Evolutionary conservation across 192 early-diverging fungal genomes (phyloP).

Genomic region (Glomus cerebriforme): DNA sequence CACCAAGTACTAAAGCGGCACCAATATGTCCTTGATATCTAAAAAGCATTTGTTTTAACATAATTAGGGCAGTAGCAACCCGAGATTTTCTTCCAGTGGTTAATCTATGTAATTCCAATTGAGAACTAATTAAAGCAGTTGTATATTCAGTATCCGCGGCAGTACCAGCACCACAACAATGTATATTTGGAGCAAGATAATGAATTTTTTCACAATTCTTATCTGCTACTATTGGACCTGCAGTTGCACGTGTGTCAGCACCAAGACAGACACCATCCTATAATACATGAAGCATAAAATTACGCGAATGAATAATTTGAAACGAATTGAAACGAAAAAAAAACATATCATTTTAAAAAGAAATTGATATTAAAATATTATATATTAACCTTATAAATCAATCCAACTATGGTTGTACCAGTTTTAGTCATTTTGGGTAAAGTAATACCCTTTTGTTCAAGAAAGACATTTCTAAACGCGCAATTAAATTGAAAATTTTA

Average conservation of each 20-base stretch:
- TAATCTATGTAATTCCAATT: constrained; percentile 92
- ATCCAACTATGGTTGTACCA: constrained; percentile 96
- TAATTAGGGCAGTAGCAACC: constrained; percentile 91
- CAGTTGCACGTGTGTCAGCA: constrained; percentile 96
- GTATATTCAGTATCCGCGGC: constrained; percentile 99
- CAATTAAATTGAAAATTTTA: too few species aligned
- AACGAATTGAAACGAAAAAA: too few species aligned
- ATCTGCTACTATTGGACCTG: constrained; percentile 94
- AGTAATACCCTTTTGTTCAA: constrained; percentile 76
- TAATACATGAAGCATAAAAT: background rate
- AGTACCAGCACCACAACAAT: constrained; percentile 98
- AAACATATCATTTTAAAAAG: background rate
- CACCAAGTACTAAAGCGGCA: constrained; percentile 92
- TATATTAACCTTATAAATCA: constrained; percentile 77
- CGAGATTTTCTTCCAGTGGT: constrained; percentile 85
- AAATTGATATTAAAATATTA: background rate
- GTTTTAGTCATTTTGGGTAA: constrained; percentile 88
- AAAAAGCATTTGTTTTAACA: constrained; percentile 98
- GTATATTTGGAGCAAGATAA: constrained; percentile 96
- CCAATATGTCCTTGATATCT: constrained; percentile 96
- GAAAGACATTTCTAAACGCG: constrained; percentile 66
- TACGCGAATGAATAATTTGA: too few species aligned
- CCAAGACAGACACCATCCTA: constrained; percentile 92
- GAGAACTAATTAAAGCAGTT: constrained; percentile 87
- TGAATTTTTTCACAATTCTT: constrained; percentile 99